A percentile compares a stretch with the other conserved stretches of the same genome.
These are phyloP conservation scores for Ophiostoma tasmaniense DNA, from an alignment of 2,329 filamentous ascomycete genomes.

Conservation along the genomic window DNA sequence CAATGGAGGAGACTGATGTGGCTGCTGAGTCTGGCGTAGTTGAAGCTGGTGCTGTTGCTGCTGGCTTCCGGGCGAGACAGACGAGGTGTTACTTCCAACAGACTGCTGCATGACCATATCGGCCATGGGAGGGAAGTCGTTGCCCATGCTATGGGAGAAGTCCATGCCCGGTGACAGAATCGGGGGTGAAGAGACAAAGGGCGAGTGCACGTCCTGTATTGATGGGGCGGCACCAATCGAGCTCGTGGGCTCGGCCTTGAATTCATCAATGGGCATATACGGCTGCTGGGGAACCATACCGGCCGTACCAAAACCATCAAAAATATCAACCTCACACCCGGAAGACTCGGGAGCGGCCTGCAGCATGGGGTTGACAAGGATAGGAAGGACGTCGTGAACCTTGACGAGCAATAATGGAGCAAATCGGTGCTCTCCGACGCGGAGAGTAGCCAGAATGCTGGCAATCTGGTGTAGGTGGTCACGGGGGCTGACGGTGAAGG, in stretches of 20 bases:
- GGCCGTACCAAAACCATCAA: slow-evolving; percentile 56
- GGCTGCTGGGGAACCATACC: slow-evolving; percentile 48
- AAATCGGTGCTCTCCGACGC: slow-evolving; percentile 68
- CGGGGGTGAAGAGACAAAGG: slow-evolving; percentile 44
- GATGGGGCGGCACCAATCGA: slow-evolving; percentile 28
- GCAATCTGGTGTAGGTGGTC: slow-evolving; percentile 66
- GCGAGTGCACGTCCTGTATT: slow-evolving; percentile 38
- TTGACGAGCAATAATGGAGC: slow-evolving; percentile 69
- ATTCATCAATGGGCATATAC: slow-evolving; percentile 39
- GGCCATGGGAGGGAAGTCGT: slow-evolving; percentile 41
- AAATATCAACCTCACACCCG: slow-evolving; percentile 47
- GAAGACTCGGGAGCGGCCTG: slow-evolving; percentile 46
- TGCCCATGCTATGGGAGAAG: slow-evolving; percentile 35
- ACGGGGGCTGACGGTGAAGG: slow-evolving; percentile 58
- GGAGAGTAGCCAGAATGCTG: slow-evolving; percentile 58
- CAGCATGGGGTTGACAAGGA: slow-evolving; percentile 51
- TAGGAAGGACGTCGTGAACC: slow-evolving; percentile 61
- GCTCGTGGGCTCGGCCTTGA: slow-evolving; percentile 37
- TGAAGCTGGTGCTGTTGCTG: slow-evolving; percentile 20
- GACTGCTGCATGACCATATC: slow-evolving; percentile 46
- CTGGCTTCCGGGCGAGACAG: background rate
- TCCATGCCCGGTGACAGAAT: slow-evolving; percentile 48
- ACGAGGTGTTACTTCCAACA: slow-evolving; percentile 30
- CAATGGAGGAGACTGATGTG: slow-evolving; percentile 3
- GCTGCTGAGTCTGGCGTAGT: slow-evolving; percentile 22